Conservation (phyloP, 2,329 filamentous ascomycete species). For the Xylaria sp. region DNA sequence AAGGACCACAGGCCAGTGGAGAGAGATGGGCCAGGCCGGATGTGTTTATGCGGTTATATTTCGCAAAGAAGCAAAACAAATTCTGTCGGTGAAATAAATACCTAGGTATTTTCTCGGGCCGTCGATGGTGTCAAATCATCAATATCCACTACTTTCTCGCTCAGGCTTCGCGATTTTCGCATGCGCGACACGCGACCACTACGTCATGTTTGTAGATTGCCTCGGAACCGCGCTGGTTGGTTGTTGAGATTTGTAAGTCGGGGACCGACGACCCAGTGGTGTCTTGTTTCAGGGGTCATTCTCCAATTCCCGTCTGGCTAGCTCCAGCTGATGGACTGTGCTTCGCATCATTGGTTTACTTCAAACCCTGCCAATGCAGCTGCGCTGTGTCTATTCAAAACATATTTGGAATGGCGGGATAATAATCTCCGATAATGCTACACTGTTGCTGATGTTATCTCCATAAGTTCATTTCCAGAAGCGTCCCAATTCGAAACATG, state of each 20-base stretch:
- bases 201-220: conserved; percentile 24
- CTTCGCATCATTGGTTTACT: background rate
- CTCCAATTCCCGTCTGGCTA: conserved; percentile 6
- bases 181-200: background rate
- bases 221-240: background rate
- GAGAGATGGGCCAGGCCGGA: too few species aligned
- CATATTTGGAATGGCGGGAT: conserved; percentile 30
- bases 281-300: background rate
- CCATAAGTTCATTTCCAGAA: conserved; percentile 19
- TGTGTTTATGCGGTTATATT: background rate
- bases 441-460: conserved; percentile 7
- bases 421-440: conserved; percentile 32
- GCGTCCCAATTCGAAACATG: conserved; percentile 24
- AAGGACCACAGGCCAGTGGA: background rate
- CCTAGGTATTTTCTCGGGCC: background rate
- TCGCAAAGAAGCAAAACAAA: background rate
- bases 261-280: conserved; percentile 9
- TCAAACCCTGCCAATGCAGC: background rate
- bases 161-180: conserved; percentile 8
- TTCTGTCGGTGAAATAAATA: background rate
- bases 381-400: background rate
- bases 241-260: conserved; percentile 11
- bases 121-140: conserved; percentile 21
- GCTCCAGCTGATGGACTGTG: conserved; percentile 6
- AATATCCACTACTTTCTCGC: background rate